Base-by-base conservation (phyloP, 1,284 basidiomycete genomes). In the Tremellales sp. region DNA sequence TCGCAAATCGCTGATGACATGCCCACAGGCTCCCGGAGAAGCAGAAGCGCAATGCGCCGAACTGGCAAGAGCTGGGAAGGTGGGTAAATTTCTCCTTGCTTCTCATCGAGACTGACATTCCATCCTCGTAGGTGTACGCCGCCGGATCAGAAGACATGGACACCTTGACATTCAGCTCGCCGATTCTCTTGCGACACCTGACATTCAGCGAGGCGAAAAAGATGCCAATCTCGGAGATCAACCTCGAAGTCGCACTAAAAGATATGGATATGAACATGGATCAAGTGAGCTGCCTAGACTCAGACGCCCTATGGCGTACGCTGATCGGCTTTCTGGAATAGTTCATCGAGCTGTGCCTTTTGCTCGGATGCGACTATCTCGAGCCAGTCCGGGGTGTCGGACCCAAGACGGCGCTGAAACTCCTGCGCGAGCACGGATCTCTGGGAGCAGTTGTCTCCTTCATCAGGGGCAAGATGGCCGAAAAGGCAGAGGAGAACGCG, bases 131-230 rank as follows among this genome's bases (percentile, higher is more conserved):
- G 87, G 89, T 97, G 18, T 98, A 87, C 65, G 95, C 88, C 1
- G 93, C 93, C 4, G 95, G 95, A 5, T 97, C 92, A 0, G 95
- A 98, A 74, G 95, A 99, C 69, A 99, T 99, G 95, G 95, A 98
- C 65, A 99, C 95, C 3, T 81, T 99, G 35, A 99, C 95, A 0
- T 99, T 99, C 76, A 80, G 82, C 58, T 77, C 94, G 1, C 93
- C 94, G 0, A 85, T 95, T 43, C 78, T 99, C 8, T 85, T 89
- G 57, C 89, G 94, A 39, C 94, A 97, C 72, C 81, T 99, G 43
- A 99, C 95, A 6, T 97, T 97, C 71, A 93, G 89, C n/a, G 95
- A 98, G 69, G 92, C 92, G 22, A 93, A 95, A 72, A 98, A 97
- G 70, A 83, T 89, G 60, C 94, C 95, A n/a, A 97, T 98, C 58